Base-by-base conservation (phyloP, 2,329 filamentous ascomycete genomes). In the Talaromyces marneffei region DNA sequence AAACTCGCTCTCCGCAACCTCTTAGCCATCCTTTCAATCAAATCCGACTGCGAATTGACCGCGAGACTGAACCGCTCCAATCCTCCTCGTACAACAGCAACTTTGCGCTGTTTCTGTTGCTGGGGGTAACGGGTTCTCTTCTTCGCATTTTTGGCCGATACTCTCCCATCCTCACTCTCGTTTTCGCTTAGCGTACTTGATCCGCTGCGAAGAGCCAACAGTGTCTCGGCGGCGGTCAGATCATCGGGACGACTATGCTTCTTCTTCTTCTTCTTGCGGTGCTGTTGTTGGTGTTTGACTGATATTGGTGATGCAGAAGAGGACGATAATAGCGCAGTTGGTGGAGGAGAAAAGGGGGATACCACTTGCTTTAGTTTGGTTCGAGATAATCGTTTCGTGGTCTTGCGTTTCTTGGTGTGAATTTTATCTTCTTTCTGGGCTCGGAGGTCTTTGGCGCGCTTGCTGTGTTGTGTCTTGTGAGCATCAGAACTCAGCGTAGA, bases 1-100 rank as follows among this genome's bases (percentile, higher is more conserved):
- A 62, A 54, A 20, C 57, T 64, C 14, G 54, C 60, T n/a, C 60
- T 57, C 16, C 60, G 44, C 37, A 62, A 16, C 25, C 60, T 42
- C 55, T 58, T 58, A 12, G 48, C 48, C 27, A 55, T 57, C 12
- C 53, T 52, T 18, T 23, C 54, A 33, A 44, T 27, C 16, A 37
- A 7, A 35, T 59, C 57, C 14, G 46, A 59, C 48, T 23, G 33
- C 9, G 57, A 44, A 25, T 44, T 44, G n/a, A 53, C 23, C 10
- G 57, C 27, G 9, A 53, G 46, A 42, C 35, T 53, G 6, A 52
- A 42, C 14, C 57, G 7, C 20, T 55, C 33, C 16, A 39, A 10
- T 9, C 5, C 33, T 29, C 20, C 20, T n/a, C 14, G 18, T 20
- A 7, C 14, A 27, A 23, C 52, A 18, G 12, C 52, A 18, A 7